These are phyloP conservation scores for Epithele typhae DNA, from an alignment of 768 basidiomycete genomes.

Conservation along the genomic window DNA sequence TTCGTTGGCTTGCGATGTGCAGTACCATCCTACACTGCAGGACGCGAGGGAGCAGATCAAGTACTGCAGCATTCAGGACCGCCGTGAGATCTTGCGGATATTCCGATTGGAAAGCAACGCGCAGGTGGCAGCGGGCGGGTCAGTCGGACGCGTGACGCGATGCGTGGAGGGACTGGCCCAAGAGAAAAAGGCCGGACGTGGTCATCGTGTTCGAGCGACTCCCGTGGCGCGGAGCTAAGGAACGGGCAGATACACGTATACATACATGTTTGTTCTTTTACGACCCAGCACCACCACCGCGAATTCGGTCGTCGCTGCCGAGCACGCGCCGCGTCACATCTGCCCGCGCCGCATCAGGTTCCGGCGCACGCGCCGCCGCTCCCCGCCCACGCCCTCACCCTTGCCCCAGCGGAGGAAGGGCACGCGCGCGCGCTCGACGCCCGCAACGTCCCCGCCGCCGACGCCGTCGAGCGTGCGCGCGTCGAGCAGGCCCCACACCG, in stretches of 20 bases:
- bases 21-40: slow-evolving; percentile 33
- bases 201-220: slow-evolving; percentile 31
- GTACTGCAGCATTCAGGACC: slow-evolving; percentile 34
- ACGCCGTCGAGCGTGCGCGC: slow-evolving; percentile 36
- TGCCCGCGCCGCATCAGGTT: slow-evolving; percentile 86
- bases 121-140: slow-evolving; percentile 17
- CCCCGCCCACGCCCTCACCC: slow-evolving; percentile 66
- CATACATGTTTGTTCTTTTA: no score
- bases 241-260: neutral
- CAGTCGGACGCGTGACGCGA: slow-evolving; percentile 27
- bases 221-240: neutral
- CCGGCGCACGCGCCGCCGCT: slow-evolving; percentile 68
- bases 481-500: slow-evolving; percentile 85
- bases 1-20: no score
- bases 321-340: slow-evolving; percentile 33
- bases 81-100: slow-evolving; percentile 38
- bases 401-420: slow-evolving; percentile 83
- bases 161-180: slow-evolving; percentile 38
- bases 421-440: slow-evolving; percentile 47
- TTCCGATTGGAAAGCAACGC: slow-evolving; percentile 36
- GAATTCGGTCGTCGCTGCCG: no score
- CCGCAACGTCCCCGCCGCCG: slow-evolving; percentile 48
- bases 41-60: slow-evolving; percentile 32
- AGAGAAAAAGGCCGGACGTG: slow-evolving; percentile 30
- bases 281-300: no score